Conservation (phyloP, 108 stramenopile genomes). For the Nannochloropsis gaditana region DNA sequence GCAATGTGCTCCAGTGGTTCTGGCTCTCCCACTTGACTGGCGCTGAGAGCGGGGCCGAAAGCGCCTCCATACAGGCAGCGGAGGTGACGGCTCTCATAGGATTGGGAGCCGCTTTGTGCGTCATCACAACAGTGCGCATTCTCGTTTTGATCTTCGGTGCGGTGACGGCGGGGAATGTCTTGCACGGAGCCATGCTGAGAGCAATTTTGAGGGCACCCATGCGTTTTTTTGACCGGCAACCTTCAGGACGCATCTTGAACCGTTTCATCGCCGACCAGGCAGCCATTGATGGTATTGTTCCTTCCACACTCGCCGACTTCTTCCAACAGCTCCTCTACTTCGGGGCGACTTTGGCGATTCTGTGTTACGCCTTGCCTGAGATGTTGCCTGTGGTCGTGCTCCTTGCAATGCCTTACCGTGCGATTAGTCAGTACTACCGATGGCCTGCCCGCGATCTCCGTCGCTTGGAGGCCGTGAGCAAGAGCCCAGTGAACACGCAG, state of each 20-base stretch:
- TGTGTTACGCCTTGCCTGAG: conserved; percentile 17
- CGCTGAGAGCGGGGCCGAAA: background rate
- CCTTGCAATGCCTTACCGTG: background rate
- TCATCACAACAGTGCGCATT: background rate
- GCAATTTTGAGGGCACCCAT: conserved; percentile 3
- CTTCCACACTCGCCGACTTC: background rate
- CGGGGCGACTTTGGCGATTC: conserved; percentile 9
- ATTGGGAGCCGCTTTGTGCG: background rate
- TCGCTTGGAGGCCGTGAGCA: conserved; percentile 2
- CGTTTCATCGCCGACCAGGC: background rate
- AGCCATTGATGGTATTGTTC: conserved; percentile 9
- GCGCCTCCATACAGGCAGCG: background rate
- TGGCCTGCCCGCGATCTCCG: conserved; percentile 11
- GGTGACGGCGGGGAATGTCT: background rate
- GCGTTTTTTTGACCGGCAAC: conserved; percentile 19
- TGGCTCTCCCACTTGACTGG: conserved; percentile 9
- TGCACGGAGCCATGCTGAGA: conserved; percentile 10
- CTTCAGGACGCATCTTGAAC: conserved; percentile 2
- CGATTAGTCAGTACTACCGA: background rate
- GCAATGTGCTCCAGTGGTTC: background rate
- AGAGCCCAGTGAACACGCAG: conserved; percentile 15
- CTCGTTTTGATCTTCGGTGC: background rate
- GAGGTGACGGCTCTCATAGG: conserved; percentile 7
- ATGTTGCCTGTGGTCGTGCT: background rate
- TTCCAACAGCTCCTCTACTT: conserved; percentile 12